These are phyloP conservation scores for Cubamyces sp. DNA, from an alignment of 768 basidiomycete genomes.

Conservation along the genomic window DNA sequence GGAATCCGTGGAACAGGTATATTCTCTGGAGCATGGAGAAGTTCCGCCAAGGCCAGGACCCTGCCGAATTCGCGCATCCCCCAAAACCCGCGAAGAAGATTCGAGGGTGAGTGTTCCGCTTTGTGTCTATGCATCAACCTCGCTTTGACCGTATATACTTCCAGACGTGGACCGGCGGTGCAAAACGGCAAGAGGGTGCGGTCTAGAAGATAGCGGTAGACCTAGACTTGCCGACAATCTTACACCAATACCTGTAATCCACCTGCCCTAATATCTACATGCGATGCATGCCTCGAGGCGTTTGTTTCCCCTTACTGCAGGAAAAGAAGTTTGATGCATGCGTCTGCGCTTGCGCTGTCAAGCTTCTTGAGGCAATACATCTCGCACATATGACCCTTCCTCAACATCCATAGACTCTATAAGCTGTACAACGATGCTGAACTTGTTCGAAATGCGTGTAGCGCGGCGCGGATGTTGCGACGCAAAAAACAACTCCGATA, in stretches of 20 bases:
- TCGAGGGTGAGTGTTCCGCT: conserved; percentile 63
- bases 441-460: background rate
- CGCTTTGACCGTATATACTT: conserved; percentile 1
- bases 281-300: conserved; percentile 1
- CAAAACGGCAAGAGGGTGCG: conserved; percentile 78
- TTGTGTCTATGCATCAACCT: background rate
- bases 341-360: background rate
- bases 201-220: conserved; percentile 53
- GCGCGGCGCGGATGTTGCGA: background rate
- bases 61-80: conserved; percentile 67
- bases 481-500: conserved; percentile 37
- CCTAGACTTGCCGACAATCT: background rate
- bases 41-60: conserved; percentile 59
- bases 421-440: too few species aligned
- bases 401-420: too few species aligned
- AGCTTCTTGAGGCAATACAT: background rate
- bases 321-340: background rate
- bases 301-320: background rate
- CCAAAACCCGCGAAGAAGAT: conserved; percentile 73
- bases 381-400: too few species aligned
- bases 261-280: background rate
- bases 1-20: conserved; percentile 52
- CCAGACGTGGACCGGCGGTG: conserved; percentile 69
- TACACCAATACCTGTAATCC: conserved; percentile 3
- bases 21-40: conserved; percentile 87